Percentiles rank a stretch among this genome's conserved stretches.
Conservation (phyloP, 345 rosid genomes). For the Linum usitatissimum region DNA sequence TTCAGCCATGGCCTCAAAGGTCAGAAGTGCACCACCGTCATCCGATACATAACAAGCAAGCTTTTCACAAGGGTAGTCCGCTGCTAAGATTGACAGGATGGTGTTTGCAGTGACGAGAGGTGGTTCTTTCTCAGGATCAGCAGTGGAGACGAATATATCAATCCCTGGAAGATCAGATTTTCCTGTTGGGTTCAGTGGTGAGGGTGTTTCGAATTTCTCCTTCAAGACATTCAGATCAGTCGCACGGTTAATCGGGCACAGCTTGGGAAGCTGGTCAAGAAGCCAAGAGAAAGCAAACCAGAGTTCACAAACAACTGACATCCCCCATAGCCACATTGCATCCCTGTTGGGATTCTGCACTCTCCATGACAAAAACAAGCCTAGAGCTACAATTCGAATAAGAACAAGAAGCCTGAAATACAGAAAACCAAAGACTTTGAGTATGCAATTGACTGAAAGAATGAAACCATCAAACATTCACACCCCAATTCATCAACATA, state of each 20-base stretch:
- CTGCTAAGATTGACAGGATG: constrained; percentile 89
- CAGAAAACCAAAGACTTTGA: background rate
- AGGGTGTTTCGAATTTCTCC: constrained; percentile 88
- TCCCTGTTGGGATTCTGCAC: constrained; percentile 46
- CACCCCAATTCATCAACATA: no score
- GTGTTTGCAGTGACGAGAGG: constrained; percentile 98
- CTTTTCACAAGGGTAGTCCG: constrained; percentile 89
- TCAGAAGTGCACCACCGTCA: constrained; percentile 95
- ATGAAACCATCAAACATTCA: no score
- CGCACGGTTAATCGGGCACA: constrained; percentile 74
- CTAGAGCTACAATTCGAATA: constrained; percentile 62
- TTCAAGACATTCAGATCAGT: constrained; percentile 86
- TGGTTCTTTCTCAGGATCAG: constrained; percentile 98
- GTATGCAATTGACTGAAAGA: background rate
- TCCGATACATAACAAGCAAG: constrained; percentile 97
- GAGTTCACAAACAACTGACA: constrained; percentile 93
- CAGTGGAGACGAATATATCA: constrained; percentile 90
- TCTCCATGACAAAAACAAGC: constrained; percentile 76
- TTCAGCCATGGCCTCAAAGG: constrained; percentile 99
- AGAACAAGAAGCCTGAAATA: constrained; percentile 70
- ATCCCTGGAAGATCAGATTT: constrained; percentile 95
- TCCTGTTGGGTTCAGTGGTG: constrained; percentile 63
- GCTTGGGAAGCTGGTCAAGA: constrained; percentile 95
- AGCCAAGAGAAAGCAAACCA: constrained; percentile 99
- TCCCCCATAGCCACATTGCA: constrained; percentile 95